Conservation (phyloP, 192 early-diverging fungal species). For the Podochytrium sp. region DNA sequence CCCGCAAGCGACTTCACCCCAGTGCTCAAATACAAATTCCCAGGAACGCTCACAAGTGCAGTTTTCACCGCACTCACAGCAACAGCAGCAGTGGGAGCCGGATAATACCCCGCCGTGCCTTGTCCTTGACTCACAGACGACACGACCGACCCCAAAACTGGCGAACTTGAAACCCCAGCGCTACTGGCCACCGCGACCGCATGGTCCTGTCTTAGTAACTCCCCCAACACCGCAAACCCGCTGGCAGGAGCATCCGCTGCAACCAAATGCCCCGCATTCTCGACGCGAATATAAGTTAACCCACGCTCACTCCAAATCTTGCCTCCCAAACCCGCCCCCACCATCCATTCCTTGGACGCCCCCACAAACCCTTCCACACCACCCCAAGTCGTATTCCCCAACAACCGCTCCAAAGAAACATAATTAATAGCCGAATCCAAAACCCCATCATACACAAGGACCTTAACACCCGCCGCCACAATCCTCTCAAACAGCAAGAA, state of each 20-base stretch:
- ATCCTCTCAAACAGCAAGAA: slow-evolving; percentile 2
- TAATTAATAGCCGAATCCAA: slow-evolving; percentile 11
- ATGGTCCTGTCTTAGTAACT: too few relatives aligned
- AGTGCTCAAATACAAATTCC: too few relatives aligned
- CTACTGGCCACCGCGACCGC: too few relatives aligned
- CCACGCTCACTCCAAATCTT: slow-evolving; percentile 56
- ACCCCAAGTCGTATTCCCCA: slow-evolving; percentile 55
- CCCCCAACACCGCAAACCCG: background rate
- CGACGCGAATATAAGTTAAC: slow-evolving; percentile 54
- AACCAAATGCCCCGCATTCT: slow-evolving; percentile 68
- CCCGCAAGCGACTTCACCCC: too few relatives aligned
- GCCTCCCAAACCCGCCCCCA: slow-evolving; percentile 29
- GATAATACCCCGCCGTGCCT: too few relatives aligned
- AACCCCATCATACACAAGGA: slow-evolving; percentile 13
- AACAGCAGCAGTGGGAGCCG: too few relatives aligned
- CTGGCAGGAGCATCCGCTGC: slow-evolving; percentile 61
- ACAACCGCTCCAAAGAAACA: slow-evolving; percentile 45
- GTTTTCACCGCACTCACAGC: too few relatives aligned
- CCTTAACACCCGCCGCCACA: background rate
- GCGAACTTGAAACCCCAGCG: too few relatives aligned
- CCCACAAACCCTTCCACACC: slow-evolving; percentile 52
- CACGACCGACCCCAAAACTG: too few relatives aligned
- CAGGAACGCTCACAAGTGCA: too few relatives aligned
- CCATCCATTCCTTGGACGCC: background rate
- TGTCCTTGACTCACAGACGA: too few relatives aligned